Conservation (phyloP, 371 early-diverging fungal species). For the Mucor sp. region DNA sequence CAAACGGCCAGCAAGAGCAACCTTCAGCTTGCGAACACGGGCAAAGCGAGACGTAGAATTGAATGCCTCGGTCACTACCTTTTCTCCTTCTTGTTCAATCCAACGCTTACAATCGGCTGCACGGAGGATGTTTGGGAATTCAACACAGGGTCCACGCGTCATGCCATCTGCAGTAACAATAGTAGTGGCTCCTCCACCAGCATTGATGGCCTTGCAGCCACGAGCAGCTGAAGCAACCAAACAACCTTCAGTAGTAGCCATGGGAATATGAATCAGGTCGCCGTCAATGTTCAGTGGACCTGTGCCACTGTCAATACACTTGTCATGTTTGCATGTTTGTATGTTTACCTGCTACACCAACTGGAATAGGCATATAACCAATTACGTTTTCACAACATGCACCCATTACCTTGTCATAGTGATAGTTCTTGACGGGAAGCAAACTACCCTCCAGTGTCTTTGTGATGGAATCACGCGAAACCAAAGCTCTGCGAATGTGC, state of each 20-base stretch:
- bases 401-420: constrained; percentile 88
- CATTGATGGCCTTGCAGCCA: constrained; percentile 95
- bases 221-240: constrained; percentile 93
- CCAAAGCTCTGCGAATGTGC: constrained; percentile 75
- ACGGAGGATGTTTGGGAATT: constrained; percentile 72
- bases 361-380: constrained; percentile 93
- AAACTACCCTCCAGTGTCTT: constrained; percentile 66
- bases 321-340: not conserved
- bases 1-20: constrained; percentile 84
- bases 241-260: constrained; percentile 98
- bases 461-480: constrained; percentile 73
- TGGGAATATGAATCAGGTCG: constrained; percentile 81
- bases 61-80: constrained; percentile 76
- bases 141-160: constrained; percentile 95
- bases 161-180: constrained; percentile 90
- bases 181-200: constrained; percentile 87
- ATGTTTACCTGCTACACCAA: constrained; percentile 77
- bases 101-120: constrained; percentile 80
- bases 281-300: constrained; percentile 81
- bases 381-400: constrained; percentile 98
- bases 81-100: constrained; percentile 73
- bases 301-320: not conserved
- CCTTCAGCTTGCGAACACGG: constrained; percentile 79
- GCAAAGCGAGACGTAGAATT: constrained; percentile 93
- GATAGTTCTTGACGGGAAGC: constrained; percentile 85